phyloP scores from a whole-genome alignment of 2,329 filamentous ascomycete genomes.

The Akanthomyces uredinophilus region DNA sequence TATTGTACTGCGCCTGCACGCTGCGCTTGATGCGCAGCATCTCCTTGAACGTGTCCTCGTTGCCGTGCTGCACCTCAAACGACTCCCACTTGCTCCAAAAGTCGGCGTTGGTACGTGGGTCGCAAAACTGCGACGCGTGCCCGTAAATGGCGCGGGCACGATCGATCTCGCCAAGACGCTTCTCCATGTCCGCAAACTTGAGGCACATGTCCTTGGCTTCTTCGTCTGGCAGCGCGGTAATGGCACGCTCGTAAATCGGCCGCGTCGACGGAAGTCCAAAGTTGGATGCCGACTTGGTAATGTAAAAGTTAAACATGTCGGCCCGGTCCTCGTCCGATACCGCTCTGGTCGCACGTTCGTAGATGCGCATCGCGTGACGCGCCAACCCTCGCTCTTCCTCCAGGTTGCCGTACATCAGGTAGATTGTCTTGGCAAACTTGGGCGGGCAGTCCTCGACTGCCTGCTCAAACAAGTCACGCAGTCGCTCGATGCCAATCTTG shows the following conservation, averaged over 20 bases:
- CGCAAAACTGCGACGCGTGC: conserved; percentile 94
- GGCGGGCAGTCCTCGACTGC: conserved; percentile 91
- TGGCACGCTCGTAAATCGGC: conserved; percentile 93
- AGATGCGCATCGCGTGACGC: conserved; percentile 96
- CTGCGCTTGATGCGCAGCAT: conserved; percentile 97
- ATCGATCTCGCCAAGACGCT: conserved; percentile 86
- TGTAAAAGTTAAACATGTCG: conserved; percentile 99
- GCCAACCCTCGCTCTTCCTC: conserved; percentile 94
- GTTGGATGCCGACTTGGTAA: conserved; percentile 96
- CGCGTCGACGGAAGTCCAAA: conserved; percentile 93
- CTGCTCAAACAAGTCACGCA: conserved; percentile 95
- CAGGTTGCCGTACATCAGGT: conserved; percentile 96
- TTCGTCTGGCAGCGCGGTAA: conserved; percentile 83
- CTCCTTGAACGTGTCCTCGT: conserved; percentile 98
- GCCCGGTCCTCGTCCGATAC: conserved; percentile 91
- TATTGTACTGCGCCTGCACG: conserved; percentile 97
- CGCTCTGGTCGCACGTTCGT: conserved; percentile 90
- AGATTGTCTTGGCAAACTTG: conserved; percentile 92
- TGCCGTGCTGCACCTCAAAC: conserved; percentile 96
- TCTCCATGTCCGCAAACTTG: conserved; percentile 97
- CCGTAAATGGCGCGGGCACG: conserved; percentile 92
- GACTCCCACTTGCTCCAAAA: conserved; percentile 98
- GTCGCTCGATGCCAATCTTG: conserved; percentile 88
- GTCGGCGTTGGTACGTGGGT: conserved; percentile 79
- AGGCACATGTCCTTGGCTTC: conserved; percentile 98